Evolutionary conservation across 179 eudicot genomes (phyloP).

Genomic region (Dionaea muscipula): DNA sequence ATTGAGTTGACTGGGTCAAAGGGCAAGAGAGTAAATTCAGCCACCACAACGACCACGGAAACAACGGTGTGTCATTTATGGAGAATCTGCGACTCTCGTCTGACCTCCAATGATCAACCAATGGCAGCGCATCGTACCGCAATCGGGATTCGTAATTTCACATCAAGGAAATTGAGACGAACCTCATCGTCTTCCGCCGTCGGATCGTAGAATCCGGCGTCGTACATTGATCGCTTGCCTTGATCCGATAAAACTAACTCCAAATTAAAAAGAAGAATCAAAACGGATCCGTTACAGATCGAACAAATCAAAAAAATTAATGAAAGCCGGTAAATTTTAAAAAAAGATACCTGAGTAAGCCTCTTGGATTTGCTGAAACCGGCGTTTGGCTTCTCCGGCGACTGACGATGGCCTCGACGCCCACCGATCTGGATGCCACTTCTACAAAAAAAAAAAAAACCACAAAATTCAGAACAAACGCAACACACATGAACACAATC

Average conservation of each 20-base stretch:
- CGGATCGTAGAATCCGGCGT: constrained; percentile 75
- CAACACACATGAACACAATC: neutral
- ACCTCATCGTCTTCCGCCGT: constrained; percentile 67
- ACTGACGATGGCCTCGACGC: constrained; percentile 37
- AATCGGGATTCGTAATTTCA: neutral
- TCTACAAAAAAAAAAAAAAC: constrained; percentile 19
- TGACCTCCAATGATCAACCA: too few species aligned
- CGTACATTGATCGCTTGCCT: constrained; percentile 72
- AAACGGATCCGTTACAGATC: neutral
- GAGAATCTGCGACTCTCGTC: too few species aligned
- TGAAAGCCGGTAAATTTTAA: neutral
- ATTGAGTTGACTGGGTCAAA: too few species aligned
- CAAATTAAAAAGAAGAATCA: neutral
- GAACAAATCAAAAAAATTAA: neutral
- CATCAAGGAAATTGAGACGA: constrained; percentile 4
- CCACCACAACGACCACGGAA: too few species aligned
- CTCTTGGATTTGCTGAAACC: constrained; percentile 88
- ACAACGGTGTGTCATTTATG: too few species aligned
- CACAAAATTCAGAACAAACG: neutral
- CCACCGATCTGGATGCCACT: constrained; percentile 92
- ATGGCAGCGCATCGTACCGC: too few species aligned
- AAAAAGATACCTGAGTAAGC: constrained; percentile 62
- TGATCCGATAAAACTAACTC: constrained; percentile 67
- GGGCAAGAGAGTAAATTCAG: too few species aligned
- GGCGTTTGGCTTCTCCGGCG: constrained; percentile 54